These are phyloP conservation scores for Serendipita vermifera DNA, from an alignment of 768 basidiomycete species.

Conservation along the genomic window DNA sequence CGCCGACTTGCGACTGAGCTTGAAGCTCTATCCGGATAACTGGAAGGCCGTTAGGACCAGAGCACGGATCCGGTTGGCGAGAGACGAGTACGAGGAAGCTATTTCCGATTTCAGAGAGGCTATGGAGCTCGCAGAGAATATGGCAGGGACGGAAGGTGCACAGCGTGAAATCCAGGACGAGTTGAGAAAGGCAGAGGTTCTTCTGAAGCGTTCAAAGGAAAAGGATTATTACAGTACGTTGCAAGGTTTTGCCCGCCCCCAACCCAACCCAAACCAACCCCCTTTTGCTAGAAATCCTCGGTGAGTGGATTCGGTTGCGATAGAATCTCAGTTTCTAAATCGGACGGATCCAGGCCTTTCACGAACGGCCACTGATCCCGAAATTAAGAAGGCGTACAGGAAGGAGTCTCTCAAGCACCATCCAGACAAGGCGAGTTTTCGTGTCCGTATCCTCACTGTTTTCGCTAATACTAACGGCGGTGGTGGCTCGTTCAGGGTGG, in stretches of 20 bases:
- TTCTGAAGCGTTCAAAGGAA: constrained; percentile 74
- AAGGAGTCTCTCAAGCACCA: constrained; percentile 48
- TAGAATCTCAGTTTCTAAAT: too few species aligned
- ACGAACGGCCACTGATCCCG: constrained; percentile 48
- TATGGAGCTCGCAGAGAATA: constrained; percentile 54
- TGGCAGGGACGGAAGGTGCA: constrained; percentile 38
- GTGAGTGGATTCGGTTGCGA: too few species aligned
- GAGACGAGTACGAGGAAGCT: constrained; percentile 60
- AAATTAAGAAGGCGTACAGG: constrained; percentile 87
- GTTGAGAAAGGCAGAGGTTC: constrained; percentile 68
- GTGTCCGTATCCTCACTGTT: background rate
- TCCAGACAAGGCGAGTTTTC: constrained; percentile 26
- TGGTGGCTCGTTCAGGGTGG: constrained; percentile 61
- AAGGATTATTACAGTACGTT: constrained; percentile 65
- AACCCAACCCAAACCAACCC: background rate
- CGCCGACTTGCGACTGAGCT: constrained; percentile 53
- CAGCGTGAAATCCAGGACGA: constrained; percentile 51
- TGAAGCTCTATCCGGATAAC: constrained; percentile 45
- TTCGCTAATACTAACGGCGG: too few species aligned
- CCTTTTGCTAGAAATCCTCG: background rate
- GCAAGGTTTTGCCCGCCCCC: background rate
- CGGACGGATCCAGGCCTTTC: constrained; percentile 30
- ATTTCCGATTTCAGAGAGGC: constrained; percentile 70
- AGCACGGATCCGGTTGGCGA: constrained; percentile 60
- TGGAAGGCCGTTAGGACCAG: constrained; percentile 84